Evolutionary conservation across 2,329 filamentous ascomycete species (phyloP).

Genomic region (Bipolaris oryzae): DNA sequence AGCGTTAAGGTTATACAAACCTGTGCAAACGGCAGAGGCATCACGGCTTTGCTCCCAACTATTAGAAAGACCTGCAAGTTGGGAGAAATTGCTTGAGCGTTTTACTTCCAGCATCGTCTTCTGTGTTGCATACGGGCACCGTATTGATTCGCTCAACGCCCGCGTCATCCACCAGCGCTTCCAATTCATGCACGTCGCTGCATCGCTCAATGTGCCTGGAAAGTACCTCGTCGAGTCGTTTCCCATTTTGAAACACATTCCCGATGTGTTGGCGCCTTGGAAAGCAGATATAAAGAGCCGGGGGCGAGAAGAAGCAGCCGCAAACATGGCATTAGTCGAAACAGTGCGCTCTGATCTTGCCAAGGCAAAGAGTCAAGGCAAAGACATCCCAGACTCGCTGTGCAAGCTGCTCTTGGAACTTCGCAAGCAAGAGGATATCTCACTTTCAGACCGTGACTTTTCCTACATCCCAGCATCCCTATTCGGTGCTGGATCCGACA

Average conservation of each 20-base stretch:
- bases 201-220: conserved; percentile 55
- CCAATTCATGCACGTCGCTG: conserved; percentile 57
- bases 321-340: conserved; percentile 52
- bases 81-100: conserved; percentile 55
- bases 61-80: conserved; percentile 48
- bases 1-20: conserved; percentile 54
- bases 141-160: conserved; percentile 56
- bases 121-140: conserved; percentile 58
- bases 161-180: conserved; percentile 56
- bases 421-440: conserved; percentile 47
- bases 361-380: conserved; percentile 41
- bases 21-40: conserved; percentile 58
- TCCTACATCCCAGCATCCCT: conserved; percentile 54
- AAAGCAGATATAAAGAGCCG: conserved; percentile 52
- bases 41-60: conserved; percentile 53
- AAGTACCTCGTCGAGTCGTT: conserved; percentile 56
- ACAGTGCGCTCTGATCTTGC: conserved; percentile 51
- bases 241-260: conserved; percentile 53
- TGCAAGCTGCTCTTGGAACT: conserved; percentile 54
- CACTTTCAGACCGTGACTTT: conserved; percentile 52
- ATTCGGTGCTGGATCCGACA: conserved; percentile 59
- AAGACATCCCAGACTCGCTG: conserved; percentile 50
- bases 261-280: conserved; percentile 55
- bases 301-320: conserved; percentile 47
- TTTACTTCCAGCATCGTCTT: conserved; percentile 59